phyloP scores from a whole-genome alignment of 1,284 basidiomycete genomes.

The Termitomyces sp. region DNA sequence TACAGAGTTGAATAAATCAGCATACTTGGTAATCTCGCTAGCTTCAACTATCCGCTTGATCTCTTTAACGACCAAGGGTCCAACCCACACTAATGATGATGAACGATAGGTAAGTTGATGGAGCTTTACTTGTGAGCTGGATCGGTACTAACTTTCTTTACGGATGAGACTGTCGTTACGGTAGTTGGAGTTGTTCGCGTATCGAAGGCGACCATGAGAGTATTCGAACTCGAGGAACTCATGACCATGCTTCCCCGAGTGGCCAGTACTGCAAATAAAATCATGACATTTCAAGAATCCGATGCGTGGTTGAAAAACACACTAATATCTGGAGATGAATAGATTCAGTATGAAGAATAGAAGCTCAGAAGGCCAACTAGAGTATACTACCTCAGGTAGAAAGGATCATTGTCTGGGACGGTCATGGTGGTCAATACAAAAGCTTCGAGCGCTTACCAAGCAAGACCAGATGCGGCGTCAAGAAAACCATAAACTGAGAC shows the following conservation, averaged over 20 bases:
- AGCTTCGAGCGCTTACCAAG: neutral
- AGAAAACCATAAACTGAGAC: neutral
- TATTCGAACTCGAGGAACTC: slow-evolving; percentile 99
- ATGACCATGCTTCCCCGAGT: slow-evolving; percentile 93
- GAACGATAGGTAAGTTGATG: neutral
- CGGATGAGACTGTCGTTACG: slow-evolving; percentile 94
- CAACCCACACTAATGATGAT: slow-evolving; percentile 78
- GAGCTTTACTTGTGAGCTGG: neutral
- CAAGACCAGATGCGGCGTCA: neutral
- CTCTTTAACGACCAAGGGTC: slow-evolving; percentile 87
- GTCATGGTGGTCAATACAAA: slow-evolving; percentile 33
- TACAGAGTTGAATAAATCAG: neutral
- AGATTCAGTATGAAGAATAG: neutral
- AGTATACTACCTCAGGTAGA: slow-evolving; percentile 79
- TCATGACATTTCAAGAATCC: neutral
- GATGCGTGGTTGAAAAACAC: slow-evolving; percentile 8
- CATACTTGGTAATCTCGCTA: slow-evolving; percentile 90
- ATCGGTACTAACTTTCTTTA: slow-evolving; percentile 83
- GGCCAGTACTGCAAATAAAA: slow-evolving; percentile 66
- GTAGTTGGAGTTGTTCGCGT: slow-evolving; percentile 99
- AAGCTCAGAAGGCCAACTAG: neutral
- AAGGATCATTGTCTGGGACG: slow-evolving; percentile 35
- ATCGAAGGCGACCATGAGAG: slow-evolving; percentile 90
- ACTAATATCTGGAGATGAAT: slow-evolving; percentile 71
- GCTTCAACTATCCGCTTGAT: slow-evolving; percentile 89